Conservation (phyloP, 768 basidiomycete genomes). For the Calocybe gangraenosa region DNA sequence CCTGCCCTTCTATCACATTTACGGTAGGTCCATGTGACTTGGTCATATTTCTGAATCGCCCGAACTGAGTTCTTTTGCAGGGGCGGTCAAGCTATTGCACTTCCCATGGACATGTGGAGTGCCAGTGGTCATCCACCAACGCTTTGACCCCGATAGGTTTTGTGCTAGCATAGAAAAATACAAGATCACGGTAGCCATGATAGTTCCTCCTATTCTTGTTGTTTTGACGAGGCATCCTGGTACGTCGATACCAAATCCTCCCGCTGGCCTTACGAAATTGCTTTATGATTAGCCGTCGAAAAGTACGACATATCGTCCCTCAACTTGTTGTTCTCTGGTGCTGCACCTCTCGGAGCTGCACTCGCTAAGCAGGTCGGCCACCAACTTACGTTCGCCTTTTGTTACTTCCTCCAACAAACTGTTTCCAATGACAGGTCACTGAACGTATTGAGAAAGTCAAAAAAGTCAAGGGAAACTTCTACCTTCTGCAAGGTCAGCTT, state of each 20-base stretch:
- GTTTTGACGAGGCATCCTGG: conserved; percentile 67
- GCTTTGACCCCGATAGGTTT: conserved; percentile 70
- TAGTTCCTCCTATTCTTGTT: conserved; percentile 86
- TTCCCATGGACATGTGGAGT: conserved; percentile 49
- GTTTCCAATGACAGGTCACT: conserved; percentile 25
- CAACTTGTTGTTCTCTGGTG: conserved; percentile 60
- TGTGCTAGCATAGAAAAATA: conserved; percentile 64
- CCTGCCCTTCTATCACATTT: conserved; percentile 55
- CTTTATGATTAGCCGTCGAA: conserved; percentile 58
- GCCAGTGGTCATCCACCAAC: conserved; percentile 54
- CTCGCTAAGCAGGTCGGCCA: conserved; percentile 47
- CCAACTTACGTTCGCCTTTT: conserved; percentile 13
- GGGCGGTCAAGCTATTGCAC: conserved; percentile 58
- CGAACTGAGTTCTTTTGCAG: conserved; percentile 23
- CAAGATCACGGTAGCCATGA: conserved; percentile 49
- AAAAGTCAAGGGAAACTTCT: conserved; percentile 35
- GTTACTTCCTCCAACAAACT: not conserved
- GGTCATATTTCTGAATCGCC: not conserved
- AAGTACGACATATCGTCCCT: conserved; percentile 66
- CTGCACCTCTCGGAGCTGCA: conserved; percentile 72
- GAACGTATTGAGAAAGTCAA: conserved; percentile 31
- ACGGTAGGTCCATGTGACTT: conserved; percentile 22
- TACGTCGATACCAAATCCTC: too few species aligned
- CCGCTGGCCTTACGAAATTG: too few species aligned
- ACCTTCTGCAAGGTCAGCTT: conserved; percentile 48